phyloP scores from a whole-genome alignment of 2,329 filamentous ascomycete genomes.

The Ciborinia camelliae region DNA sequence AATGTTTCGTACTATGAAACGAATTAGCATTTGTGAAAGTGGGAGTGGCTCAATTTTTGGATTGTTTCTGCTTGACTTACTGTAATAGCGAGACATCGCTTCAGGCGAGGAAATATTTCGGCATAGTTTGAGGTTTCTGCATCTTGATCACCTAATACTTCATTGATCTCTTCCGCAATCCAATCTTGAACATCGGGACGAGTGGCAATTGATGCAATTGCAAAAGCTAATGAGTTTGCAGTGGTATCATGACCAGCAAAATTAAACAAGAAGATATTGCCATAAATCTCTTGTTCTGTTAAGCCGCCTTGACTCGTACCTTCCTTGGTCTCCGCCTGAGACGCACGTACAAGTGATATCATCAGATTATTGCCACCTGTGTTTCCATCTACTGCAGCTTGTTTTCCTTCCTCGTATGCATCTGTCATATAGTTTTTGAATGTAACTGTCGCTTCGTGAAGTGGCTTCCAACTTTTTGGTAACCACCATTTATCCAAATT shows the following conservation, averaged over 20 bases:
- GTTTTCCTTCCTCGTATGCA: slow-evolving; percentile 14
- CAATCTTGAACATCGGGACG: slow-evolving; percentile 12
- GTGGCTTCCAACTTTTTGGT: slow-evolving; percentile 14
- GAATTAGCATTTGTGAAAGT: no score
- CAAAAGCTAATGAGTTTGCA: slow-evolving; percentile 2
- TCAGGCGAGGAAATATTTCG: slow-evolving; percentile 2
- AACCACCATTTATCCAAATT: slow-evolving; percentile 17
- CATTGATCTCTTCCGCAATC: slow-evolving; percentile 1
- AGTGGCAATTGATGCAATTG: neutral
- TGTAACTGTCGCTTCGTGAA: slow-evolving; percentile 10
- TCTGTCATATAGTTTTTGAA: slow-evolving; percentile 15
- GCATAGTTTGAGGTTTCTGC: neutral
- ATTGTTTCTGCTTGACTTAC: neutral
- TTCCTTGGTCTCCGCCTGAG: neutral
- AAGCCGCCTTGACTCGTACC: slow-evolving; percentile 4
- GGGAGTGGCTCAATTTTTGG: no score
- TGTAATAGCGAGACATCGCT: slow-evolving; percentile 9
- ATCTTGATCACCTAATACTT: slow-evolving; percentile 8
- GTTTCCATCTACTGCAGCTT: neutral
- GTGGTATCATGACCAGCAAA: slow-evolving; percentile 15
- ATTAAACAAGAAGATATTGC: slow-evolving; percentile 16
- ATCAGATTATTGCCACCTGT: slow-evolving; percentile 10
- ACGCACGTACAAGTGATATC: slow-evolving; percentile 16
- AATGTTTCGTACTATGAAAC: slow-evolving; percentile 10
- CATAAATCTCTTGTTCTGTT: slow-evolving; percentile 17